Conservation (phyloP, 768 basidiomycete species). For the Trametes gibbosa region DNA sequence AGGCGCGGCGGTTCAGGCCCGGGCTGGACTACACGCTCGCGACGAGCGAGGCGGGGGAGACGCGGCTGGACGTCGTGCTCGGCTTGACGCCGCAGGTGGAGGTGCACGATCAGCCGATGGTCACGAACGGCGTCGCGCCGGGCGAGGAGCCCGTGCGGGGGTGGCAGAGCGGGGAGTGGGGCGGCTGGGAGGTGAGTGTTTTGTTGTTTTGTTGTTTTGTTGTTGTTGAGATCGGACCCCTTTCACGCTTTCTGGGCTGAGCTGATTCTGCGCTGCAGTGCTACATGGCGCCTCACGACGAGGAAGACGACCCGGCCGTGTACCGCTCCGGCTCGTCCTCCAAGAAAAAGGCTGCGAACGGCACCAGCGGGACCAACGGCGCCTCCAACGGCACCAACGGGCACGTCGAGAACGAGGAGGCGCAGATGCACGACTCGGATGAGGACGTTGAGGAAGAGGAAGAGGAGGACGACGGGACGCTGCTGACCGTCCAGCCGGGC, state of each 20-base stretch:
- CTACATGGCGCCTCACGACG: conserved; percentile 93
- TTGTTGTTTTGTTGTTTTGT: too few species aligned
- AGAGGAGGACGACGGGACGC: conserved; percentile 72
- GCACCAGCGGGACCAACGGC: conserved; percentile 4
- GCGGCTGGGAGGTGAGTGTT: conserved; percentile 94
- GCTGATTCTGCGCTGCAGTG: conserved; percentile 45
- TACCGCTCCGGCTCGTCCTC: conserved; percentile 56
- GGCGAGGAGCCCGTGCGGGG: conserved; percentile 37
- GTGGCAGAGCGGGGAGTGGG: conserved; percentile 78
- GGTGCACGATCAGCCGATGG: conserved; percentile 28
- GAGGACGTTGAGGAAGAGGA: conserved; percentile 44
- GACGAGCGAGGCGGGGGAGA: conserved; percentile 78
- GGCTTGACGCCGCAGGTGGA: conserved; percentile 72
- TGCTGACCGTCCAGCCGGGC: conserved; percentile 83
- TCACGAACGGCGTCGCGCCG: conserved; percentile 10
- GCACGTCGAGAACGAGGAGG: conserved; percentile 18
- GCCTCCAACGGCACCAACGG: conserved; percentile 17
- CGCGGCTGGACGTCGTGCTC: conserved; percentile 81
- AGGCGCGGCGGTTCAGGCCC: conserved; percentile 86
- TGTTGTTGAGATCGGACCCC: too few species aligned
- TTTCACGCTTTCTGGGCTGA: background rate
- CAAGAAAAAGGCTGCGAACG: conserved; percentile 20
- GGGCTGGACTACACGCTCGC: conserved; percentile 96
- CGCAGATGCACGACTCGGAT: conserved; percentile 13
- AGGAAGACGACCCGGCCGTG: conserved; percentile 93